Conservation (phyloP, 1,139 yeast species). For the Kurtzmaniella quercitrusa region DNA sequence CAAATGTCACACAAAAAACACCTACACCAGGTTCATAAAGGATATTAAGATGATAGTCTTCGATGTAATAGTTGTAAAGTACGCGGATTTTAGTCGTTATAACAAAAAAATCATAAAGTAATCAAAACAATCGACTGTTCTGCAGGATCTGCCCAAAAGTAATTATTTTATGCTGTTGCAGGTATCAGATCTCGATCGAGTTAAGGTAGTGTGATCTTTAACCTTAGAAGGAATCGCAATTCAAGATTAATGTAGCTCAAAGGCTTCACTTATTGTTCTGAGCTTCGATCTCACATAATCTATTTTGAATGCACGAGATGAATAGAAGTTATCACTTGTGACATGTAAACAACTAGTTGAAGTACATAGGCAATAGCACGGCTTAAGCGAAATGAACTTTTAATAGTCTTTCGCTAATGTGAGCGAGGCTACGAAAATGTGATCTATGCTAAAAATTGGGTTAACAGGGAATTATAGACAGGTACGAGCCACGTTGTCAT, state of each 20-base stretch:
- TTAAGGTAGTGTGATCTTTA: slow-evolving; percentile 1
- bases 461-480: too few relatives aligned
- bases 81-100: too few relatives aligned
- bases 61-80: too few relatives aligned
- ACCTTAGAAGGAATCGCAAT: background rate
- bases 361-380: background rate
- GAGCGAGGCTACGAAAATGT: too few relatives aligned
- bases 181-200: background rate
- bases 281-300: background rate
- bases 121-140: too few relatives aligned
- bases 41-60: too few relatives aligned
- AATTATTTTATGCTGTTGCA: background rate
- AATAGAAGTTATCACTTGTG: background rate
- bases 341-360: background rate
- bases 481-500: too few relatives aligned
- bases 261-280: background rate
- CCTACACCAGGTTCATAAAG: too few relatives aligned
- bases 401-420: too few relatives aligned
- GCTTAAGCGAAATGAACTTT: background rate
- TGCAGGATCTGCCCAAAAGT: background rate
- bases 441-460: too few relatives aligned
- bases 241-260: background rate
- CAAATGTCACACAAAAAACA: too few relatives aligned
- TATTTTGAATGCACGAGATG: background rate
- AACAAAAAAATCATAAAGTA: too few relatives aligned